Evolutionary conservation across 2,329 filamentous ascomycete genomes (phyloP).

Genomic region (Fusarium nurragi): DNA sequence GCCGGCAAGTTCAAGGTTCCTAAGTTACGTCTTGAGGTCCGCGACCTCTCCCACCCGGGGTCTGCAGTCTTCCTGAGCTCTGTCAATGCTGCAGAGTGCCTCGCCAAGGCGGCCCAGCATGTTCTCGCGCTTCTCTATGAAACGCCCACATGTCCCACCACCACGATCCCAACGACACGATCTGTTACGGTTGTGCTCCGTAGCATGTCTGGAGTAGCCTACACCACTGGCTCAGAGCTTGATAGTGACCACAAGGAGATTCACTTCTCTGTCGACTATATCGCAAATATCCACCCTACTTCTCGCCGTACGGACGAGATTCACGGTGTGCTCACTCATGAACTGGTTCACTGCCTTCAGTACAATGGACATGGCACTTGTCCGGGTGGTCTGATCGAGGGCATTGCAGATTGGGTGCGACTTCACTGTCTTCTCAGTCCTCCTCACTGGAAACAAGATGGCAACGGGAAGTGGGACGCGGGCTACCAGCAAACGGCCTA

Average conservation of each 20-base stretch:
- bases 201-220: slow-evolving; percentile 84
- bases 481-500: slow-evolving; percentile 93
- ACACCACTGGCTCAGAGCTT: slow-evolving; percentile 82
- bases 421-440: slow-evolving; percentile 77
- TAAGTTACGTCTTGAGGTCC: slow-evolving; percentile 68
- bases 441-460: slow-evolving; percentile 80
- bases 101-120: slow-evolving; percentile 70
- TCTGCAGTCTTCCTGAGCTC: slow-evolving; percentile 72
- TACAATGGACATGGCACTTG: slow-evolving; percentile 71
- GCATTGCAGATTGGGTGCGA: slow-evolving; percentile 92
- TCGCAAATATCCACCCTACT: slow-evolving; percentile 58
- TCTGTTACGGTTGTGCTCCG: slow-evolving; percentile 86
- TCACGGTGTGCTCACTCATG: slow-evolving; percentile 85
- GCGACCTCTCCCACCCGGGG: slow-evolving; percentile 68
- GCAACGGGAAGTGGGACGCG: slow-evolving; percentile 76
- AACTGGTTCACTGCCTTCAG: slow-evolving; percentile 96
- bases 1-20: slow-evolving; percentile 55
- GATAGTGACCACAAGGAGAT: slow-evolving; percentile 93
- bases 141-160: slow-evolving; percentile 53
- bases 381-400: slow-evolving; percentile 85
- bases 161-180: slow-evolving; percentile 70
- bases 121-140: slow-evolving; percentile 79
- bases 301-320: slow-evolving; percentile 69
- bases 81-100: slow-evolving; percentile 68
- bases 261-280: slow-evolving; percentile 83